phyloP scores from a whole-genome alignment of 31 red algal genomes.

The Odonthalia washingtoniensis region DNA sequence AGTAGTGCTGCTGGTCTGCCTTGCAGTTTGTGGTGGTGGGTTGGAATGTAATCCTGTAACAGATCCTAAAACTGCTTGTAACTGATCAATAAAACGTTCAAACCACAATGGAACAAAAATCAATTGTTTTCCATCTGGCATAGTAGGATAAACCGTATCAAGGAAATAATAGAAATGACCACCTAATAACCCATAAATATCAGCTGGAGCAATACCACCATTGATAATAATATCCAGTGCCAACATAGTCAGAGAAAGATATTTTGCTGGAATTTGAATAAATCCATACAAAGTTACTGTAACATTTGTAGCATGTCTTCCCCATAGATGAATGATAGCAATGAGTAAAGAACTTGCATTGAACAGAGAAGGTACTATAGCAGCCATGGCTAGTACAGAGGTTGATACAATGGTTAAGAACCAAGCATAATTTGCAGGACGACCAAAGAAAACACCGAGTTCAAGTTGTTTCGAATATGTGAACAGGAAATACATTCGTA shows the following conservation, averaged over 20 bases:
- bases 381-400: slow-evolving; percentile 40
- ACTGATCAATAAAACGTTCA: slow-evolving; percentile 57
- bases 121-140: slow-evolving; percentile 75
- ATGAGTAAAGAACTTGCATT: slow-evolving; percentile 74
- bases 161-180: slow-evolving; percentile 97
- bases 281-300: slow-evolving; percentile 87
- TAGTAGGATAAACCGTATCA: slow-evolving; percentile 87
- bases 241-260: slow-evolving; percentile 85
- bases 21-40: neutral
- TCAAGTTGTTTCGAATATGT: slow-evolving; percentile 91
- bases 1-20: neutral
- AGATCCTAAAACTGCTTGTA: slow-evolving; percentile 59
- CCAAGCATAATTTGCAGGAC: slow-evolving; percentile 88
- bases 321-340: slow-evolving; percentile 94
- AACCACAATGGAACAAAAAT: slow-evolving; percentile 67
- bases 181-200: slow-evolving; percentile 73
- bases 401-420: slow-evolving; percentile 73
- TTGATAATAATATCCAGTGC: slow-evolving; percentile 65
- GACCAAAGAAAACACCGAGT: slow-evolving; percentile 80
- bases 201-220: slow-evolving; percentile 47
- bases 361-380: slow-evolving; percentile 45
- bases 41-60: slow-evolving; percentile 52
- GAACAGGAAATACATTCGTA: slow-evolving; percentile 91
- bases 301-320: slow-evolving; percentile 69
- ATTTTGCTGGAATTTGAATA: slow-evolving; percentile 88